phyloP scores from a whole-genome alignment of 1,284 basidiomycete genomes.

The Tilletia horrida region DNA sequence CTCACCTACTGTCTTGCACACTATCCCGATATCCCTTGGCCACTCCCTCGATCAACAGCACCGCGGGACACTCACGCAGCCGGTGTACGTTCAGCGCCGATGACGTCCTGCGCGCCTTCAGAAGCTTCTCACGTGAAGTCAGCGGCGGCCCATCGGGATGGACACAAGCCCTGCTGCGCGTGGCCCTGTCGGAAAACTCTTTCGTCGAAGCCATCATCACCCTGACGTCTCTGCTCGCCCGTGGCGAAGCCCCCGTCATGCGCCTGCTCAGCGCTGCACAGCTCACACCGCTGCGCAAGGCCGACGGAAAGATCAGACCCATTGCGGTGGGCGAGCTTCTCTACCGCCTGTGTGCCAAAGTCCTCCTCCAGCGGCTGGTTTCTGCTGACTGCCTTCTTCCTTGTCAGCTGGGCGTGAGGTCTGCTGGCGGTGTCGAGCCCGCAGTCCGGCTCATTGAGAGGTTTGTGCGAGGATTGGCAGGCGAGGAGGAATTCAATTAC shows the following conservation, averaged over 20 bases:
- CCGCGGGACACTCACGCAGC: too few species aligned
- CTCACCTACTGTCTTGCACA: not conserved
- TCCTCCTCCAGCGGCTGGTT: not conserved
- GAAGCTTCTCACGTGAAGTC: not conserved
- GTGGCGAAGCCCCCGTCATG: not conserved
- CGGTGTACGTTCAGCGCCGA: too few species aligned
- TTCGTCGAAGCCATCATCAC: not conserved
- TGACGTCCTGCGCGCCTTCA: not conserved
- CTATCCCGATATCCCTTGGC: not conserved
- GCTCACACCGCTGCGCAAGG: not conserved
- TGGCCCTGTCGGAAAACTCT: not conserved
- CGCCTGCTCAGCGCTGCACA: not conserved
- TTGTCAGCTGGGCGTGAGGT: not conserved
- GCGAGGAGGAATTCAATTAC: not conserved
- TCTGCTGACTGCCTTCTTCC: not conserved
- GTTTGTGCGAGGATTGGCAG: not conserved
- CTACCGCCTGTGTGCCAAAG: conserved; percentile 5
- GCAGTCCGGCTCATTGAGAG: not conserved
- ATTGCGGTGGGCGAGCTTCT: conserved; percentile 1
- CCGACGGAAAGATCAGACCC: not conserved
- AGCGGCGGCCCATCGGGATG: not conserved
- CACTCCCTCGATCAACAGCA: not conserved
- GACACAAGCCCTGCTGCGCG: not conserved
- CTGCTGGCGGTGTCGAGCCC: conserved; percentile 4
- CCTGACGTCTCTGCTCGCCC: not conserved